phyloP scores from a whole-genome alignment of 2,329 filamentous ascomycete genomes.

The Aspergillus sp. region DNA sequence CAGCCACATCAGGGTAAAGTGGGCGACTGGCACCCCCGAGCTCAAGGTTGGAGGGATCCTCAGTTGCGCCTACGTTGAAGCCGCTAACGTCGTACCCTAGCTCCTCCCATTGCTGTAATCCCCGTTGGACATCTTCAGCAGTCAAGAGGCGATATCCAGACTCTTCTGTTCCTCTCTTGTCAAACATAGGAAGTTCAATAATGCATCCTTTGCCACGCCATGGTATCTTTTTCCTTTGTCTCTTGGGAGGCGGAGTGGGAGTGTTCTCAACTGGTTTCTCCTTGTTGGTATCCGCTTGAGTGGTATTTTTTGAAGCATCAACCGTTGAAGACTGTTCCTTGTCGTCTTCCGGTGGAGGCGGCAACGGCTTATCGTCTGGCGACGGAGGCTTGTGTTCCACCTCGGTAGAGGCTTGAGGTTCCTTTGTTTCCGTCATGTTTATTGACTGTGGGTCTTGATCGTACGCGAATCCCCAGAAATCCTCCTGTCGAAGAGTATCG shows the following conservation, averaged over 20 bases:
- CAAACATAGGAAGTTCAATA: conserved; percentile 67
- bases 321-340: conserved; percentile 7
- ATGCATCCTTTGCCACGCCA: conserved; percentile 76
- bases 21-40: conserved; percentile 45
- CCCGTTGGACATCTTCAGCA: conserved; percentile 38
- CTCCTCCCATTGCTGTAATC: conserved; percentile 42
- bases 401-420: conserved; percentile 22
- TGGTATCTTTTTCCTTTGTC: conserved; percentile 67
- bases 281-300: conserved; percentile 15
- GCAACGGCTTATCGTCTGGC: conserved; percentile 42
- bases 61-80: conserved; percentile 36
- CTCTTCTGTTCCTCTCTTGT: conserved; percentile 58
- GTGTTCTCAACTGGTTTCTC: conserved; percentile 17
- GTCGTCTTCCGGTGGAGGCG: conserved; percentile 33
- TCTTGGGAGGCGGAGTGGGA: conserved; percentile 29
- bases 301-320: conserved; percentile 12
- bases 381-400: conserved; percentile 18
- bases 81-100: conserved; percentile 45
- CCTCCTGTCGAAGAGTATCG: conserved; percentile 44
- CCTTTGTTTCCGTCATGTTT: conserved; percentile 35
- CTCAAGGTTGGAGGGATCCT: conserved; percentile 27
- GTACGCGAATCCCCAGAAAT: conserved; percentile 48
- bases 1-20: conserved; percentile 42
- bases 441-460: conserved; percentile 37
- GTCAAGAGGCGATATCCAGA: conserved; percentile 38